A percentile compares a stretch with the other conserved stretches of the same genome.
Conservation (phyloP, 169 alveolate genomes). For the Babesia ovis region DNA sequence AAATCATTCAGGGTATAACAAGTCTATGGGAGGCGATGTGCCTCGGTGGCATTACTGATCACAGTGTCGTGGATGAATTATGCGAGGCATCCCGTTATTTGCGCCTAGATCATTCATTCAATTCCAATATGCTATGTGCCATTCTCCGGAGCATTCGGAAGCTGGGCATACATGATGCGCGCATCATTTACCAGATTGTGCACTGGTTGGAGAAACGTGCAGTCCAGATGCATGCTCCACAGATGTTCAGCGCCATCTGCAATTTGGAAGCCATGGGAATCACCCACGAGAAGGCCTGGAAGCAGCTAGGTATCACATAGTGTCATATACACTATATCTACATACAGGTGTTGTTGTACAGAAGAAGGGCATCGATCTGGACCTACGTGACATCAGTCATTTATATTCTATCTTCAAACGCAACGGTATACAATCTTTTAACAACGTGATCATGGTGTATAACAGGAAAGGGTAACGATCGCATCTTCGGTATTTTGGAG, state of each 20-base stretch:
- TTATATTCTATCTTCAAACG: conserved; percentile 67
- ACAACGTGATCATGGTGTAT: not conserved
- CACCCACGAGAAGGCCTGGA: conserved; percentile 80
- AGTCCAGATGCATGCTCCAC: conserved; percentile 75
- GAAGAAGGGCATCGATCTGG: conserved; percentile 77
- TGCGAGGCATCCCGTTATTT: conserved; percentile 77
- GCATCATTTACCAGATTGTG: conserved; percentile 75
- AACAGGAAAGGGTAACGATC: conserved; percentile 77
- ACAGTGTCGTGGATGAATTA: conserved; percentile 59
- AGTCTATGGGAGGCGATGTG: conserved; percentile 76
- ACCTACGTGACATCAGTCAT: conserved; percentile 47
- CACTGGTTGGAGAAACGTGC: conserved; percentile 77
- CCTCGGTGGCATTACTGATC: conserved; percentile 65
- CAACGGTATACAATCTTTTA: conserved; percentile 38
- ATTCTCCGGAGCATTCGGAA: conserved; percentile 66
- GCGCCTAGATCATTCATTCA: conserved; percentile 79
- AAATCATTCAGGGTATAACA: conserved; percentile 81
- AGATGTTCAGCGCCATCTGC: conserved; percentile 69
- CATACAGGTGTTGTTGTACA: conserved; percentile 75
- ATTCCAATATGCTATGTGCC: conserved; percentile 76
- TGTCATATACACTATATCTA: too few species aligned
- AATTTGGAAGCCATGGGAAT: conserved; percentile 73
- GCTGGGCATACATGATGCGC: conserved; percentile 66
- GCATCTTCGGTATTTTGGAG: conserved; percentile 77
- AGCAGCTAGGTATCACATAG: conserved; percentile 60